Evolutionary conservation across 768 basidiomycete species (phyloP).

Genomic region (Tricholoma saponaceum): DNA sequence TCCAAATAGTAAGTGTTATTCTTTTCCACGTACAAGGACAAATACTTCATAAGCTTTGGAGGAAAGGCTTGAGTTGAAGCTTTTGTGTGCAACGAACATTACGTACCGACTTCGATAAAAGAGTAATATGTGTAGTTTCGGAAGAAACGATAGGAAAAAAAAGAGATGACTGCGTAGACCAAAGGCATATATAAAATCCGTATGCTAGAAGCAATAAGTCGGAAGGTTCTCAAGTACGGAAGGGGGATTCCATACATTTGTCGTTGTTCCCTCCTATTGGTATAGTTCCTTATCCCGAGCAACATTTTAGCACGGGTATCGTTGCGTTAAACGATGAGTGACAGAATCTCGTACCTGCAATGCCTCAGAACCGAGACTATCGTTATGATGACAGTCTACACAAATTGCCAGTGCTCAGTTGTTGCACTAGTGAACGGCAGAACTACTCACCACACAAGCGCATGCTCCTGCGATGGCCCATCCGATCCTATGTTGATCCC

Average conservation of each 20-base stretch:
- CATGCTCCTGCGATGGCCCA: constrained; percentile 71
- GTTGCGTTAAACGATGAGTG: background rate
- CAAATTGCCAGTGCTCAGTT: background rate
- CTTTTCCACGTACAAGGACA: background rate
- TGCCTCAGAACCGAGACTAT: constrained; percentile 52
- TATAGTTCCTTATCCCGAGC: constrained; percentile 53
- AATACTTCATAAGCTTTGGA: constrained; percentile 62
- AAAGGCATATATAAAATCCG: constrained; percentile 84
- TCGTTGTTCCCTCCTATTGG: constrained; percentile 66
- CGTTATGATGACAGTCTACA: constrained; percentile 61
- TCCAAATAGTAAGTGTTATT: background rate
- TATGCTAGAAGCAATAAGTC: constrained; percentile 37
- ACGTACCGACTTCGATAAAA: constrained; percentile 39
- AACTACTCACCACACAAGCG: constrained; percentile 41
- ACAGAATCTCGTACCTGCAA: constrained; percentile 47
- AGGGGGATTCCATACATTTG: constrained; percentile 56
- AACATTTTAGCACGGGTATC: background rate
- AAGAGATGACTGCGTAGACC: constrained; percentile 78
- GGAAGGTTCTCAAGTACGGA: background rate
- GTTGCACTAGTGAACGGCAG: background rate
- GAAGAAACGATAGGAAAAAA: constrained; percentile 84
- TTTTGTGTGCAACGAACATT: background rate
- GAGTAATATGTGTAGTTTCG: constrained; percentile 60
- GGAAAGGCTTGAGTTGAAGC: background rate
- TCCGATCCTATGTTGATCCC: constrained; percentile 64